These are phyloP conservation scores for Leccinum subfulvum DNA, from an alignment of 1,284 basidiomycete genomes.

Conservation along the genomic window DNA sequence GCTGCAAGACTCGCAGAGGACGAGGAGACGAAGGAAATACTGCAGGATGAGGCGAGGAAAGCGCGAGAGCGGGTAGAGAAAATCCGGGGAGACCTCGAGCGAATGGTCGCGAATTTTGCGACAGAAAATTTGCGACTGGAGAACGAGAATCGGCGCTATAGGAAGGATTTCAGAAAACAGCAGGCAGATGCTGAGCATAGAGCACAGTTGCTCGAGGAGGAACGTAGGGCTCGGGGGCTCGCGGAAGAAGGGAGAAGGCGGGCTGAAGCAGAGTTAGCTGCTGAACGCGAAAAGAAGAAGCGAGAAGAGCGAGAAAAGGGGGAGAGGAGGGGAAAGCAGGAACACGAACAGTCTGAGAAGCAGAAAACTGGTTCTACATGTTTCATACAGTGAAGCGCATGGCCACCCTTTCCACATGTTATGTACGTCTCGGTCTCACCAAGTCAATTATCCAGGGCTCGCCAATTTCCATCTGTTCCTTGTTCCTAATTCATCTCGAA, in stretches of 20 bases:
- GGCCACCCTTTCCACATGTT: too few species aligned
- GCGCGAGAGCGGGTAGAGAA: constrained; percentile 27
- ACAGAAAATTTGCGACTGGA: constrained; percentile 33
- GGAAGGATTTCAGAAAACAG: constrained; percentile 18
- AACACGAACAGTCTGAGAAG: constrained; percentile 1
- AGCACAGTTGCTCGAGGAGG: constrained; percentile 17
- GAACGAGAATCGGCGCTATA: constrained; percentile 24
- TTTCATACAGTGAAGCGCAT: constrained; percentile 9
- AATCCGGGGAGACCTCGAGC: constrained; percentile 29
- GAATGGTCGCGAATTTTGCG: constrained; percentile 31
- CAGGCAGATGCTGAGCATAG: constrained; percentile 20
- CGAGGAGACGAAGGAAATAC: constrained; percentile 34
- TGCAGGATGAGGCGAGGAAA: constrained; percentile 36
- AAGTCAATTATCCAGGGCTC: too few species aligned
- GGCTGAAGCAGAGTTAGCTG: constrained; percentile 21
- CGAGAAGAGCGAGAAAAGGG: neutral
- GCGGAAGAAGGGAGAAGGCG: constrained; percentile 21
- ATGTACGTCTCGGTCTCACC: too few species aligned
- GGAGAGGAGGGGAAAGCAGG: neutral
- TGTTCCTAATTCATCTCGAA: too few species aligned
- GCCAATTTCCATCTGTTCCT: too few species aligned
- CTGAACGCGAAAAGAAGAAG: constrained; percentile 12
- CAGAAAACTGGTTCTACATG: constrained; percentile 9
- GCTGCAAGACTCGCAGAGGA: constrained; percentile 35
- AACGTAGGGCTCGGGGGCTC: constrained; percentile 20